Conservation (phyloP, 192 early-diverging fungal species). For the Rhizophagus clarus region DNA sequence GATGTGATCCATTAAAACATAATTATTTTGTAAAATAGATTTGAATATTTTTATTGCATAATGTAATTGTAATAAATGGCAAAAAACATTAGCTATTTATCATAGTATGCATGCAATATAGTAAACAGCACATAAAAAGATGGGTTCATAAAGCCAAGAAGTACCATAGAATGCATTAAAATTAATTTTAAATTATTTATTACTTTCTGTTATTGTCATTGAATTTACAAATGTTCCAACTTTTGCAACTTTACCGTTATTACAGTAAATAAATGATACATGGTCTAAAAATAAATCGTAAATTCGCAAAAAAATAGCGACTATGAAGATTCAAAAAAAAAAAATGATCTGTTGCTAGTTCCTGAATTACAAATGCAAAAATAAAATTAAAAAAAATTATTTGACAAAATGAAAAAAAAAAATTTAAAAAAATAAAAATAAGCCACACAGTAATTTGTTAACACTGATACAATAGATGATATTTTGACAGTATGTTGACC, state of each 20-base stretch:
- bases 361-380: conserved; percentile 6
- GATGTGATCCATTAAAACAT: too few relatives aligned
- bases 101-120: conserved; percentile 11
- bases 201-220: not conserved
- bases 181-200: conserved; percentile 15
- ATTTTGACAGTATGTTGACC: too few relatives aligned
- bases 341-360: conserved; percentile 11
- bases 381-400: conserved; percentile 10
- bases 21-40: too few relatives aligned
- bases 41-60: too few relatives aligned
- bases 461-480: too few relatives aligned
- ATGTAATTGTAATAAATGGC: too few relatives aligned
- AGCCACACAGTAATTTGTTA: too few relatives aligned
- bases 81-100: too few relatives aligned
- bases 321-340: conserved; percentile 17
- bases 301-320: conserved; percentile 14
- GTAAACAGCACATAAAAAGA: conserved; percentile 11
- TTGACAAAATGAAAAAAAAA: not conserved
- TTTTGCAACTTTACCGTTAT: conserved; percentile 16
- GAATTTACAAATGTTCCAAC: not conserved
- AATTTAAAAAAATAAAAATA: too few relatives aligned
- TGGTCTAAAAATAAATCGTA: not conserved
- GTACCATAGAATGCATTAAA: conserved; percentile 12
- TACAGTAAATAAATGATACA: conserved; percentile 15
- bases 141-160: conserved; percentile 11